Evolutionary conservation across 192 early-diverging fungal genomes (phyloP), one percentile per base, ranked within the genome.

Genomic region (Dimargaris verticillata): DNA sequence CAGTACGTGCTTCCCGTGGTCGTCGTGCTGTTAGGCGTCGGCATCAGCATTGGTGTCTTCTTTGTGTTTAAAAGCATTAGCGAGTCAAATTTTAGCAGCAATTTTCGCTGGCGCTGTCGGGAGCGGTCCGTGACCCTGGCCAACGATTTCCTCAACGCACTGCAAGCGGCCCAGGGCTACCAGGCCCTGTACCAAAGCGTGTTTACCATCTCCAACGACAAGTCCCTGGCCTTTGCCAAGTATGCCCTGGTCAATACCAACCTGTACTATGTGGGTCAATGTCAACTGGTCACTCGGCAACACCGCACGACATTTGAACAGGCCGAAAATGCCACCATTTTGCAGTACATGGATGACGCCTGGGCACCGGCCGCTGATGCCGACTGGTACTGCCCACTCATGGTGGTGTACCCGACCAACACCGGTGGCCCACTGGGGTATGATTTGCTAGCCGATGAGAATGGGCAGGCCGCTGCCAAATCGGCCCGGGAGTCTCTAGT

Each of bases 21-120:
- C 18, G 28, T 55, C 18, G 18, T 55, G 18, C 28, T 55, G 26
- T 28, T 55, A 6, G 33, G 28, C 53, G 28, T 55, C 33, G 53
- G 28, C 28, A 55, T 55, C 33, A 55, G 53, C 28, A 55, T 55
- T 28, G 53, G n/a, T 9, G 53, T 55, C n/a, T 55, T 55, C 15
- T 55, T 55, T 28, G 53, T 28, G 12, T 55, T 55, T 18, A 33
- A 29, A 25, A 28, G 15, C 10, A 26, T n/a, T 18, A 55, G 53
- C 26, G 26, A 33, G 18, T 18, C 5, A n/a, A 18, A 28, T 17
- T 29, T 55, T 33, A 26, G 24, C 17, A 17, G 28, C 17, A 28
- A 55, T 55, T 55, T 55, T 6, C 28, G 28, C 14, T 55, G 53
- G 53, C 53, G 53, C 15, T 29, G 53, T 26, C 22, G 26, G 26